A percentile compares a stretch with the other conserved stretches of the same genome.
Evolutionary conservation across 768 basidiomycete genomes (phyloP).

Genomic region (Rhizopogon vesiculosus): DNA sequence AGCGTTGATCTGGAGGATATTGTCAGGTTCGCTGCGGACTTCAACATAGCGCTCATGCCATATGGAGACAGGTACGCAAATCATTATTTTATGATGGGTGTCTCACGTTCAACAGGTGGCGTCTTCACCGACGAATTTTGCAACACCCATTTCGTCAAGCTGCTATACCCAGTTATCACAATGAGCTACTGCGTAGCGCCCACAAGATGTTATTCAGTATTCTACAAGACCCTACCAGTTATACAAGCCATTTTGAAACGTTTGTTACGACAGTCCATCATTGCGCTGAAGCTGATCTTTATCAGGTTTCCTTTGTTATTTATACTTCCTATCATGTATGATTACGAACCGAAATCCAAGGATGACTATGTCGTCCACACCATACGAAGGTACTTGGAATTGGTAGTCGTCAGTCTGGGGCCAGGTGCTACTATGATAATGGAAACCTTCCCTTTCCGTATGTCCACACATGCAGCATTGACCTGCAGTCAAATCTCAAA

Average conservation of each 20-base stretch:
- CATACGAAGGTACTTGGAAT: conserved; percentile 12
- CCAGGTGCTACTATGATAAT: conserved; percentile 18
- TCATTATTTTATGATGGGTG: too few species aligned
- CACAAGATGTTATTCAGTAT: conserved; percentile 28
- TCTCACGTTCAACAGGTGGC: conserved; percentile 22
- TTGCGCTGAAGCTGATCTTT: neutral
- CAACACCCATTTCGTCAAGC: conserved; percentile 31
- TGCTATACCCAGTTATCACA: conserved; percentile 22
- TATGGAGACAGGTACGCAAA: conserved; percentile 24
- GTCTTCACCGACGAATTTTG: conserved; percentile 26
- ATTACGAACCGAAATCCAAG: conserved; percentile 13
- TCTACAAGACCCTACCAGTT: conserved; percentile 20
- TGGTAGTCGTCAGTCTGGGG: conserved; percentile 10
- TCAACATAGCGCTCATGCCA: conserved; percentile 27
- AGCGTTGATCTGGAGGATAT: neutral
- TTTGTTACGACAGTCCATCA: conserved; percentile 8
- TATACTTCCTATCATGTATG: conserved; percentile 24
- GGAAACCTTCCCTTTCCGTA: conserved; percentile 22
- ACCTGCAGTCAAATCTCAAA: neutral
- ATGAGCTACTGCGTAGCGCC: conserved; percentile 29
- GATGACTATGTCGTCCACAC: conserved; percentile 19
- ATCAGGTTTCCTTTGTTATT: conserved; percentile 23
- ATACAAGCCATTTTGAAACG: conserved; percentile 20
- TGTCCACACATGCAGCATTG: neutral
- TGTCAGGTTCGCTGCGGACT: conserved; percentile 28